A percentile compares a stretch with the other conserved stretches of the same genome.
Conservation (phyloP, 2,329 filamentous ascomycete genomes). For the Cyphellophora europaea region DNA sequence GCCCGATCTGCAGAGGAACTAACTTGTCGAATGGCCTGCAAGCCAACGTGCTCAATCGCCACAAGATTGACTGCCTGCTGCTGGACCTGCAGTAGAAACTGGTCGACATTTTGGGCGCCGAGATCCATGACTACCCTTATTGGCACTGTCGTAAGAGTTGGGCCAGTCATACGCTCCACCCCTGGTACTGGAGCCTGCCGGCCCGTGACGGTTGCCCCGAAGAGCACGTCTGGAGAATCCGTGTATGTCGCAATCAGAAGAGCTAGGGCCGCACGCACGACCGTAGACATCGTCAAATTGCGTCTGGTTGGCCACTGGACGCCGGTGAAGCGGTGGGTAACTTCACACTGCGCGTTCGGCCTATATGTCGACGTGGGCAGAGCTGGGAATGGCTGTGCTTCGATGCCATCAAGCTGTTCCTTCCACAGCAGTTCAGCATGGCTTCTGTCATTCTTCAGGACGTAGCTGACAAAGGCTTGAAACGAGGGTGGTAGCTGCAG, state of each 20-base stretch:
- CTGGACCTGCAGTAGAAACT: conserved; percentile 50
- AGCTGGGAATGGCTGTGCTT: conserved; percentile 40
- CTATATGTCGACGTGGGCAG: conserved; percentile 39
- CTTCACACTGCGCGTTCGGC: conserved; percentile 32
- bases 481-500: conserved; percentile 29
- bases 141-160: conserved; percentile 34
- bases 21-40: conserved; percentile 44
- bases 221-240: conserved; percentile 36
- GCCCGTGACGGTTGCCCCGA: conserved; percentile 41
- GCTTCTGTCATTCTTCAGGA: conserved; percentile 32
- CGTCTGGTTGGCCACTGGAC: conserved; percentile 22
- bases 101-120: conserved; percentile 25
- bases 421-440: conserved; percentile 39
- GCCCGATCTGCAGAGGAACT: conserved; percentile 37
- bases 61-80: conserved; percentile 48
- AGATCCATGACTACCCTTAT: conserved; percentile 32
- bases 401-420: conserved; percentile 33
- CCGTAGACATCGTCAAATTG: conserved; percentile 33
- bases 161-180: conserved; percentile 40
- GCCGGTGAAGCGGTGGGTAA: conserved; percentile 38
- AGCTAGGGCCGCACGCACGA: conserved; percentile 41
- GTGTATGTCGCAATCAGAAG: conserved; percentile 36
- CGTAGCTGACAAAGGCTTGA: conserved; percentile 40
- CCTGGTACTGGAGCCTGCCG: conserved; percentile 35
- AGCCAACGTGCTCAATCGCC: conserved; percentile 55